A percentile compares a stretch with the other conserved stretches of the same genome.
These are phyloP conservation scores for Zea luxurians DNA, from an alignment of 176 grass and related monocot species.

Conservation along the genomic window DNA sequence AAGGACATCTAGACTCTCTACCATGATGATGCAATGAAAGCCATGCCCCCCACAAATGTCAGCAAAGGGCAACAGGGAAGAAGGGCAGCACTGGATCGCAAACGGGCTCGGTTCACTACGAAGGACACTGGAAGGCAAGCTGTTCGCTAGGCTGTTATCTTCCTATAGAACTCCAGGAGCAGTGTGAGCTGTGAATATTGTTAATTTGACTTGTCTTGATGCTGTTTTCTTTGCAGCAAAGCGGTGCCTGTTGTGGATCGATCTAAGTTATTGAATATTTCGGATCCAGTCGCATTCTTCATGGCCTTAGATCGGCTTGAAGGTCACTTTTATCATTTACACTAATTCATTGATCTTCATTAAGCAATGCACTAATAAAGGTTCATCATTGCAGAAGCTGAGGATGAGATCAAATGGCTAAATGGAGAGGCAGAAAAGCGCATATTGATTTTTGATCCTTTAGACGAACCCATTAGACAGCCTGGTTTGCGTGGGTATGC, in stretches of 20 bases:
- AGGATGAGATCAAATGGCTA: constrained; percentile 18
- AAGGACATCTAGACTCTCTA: constrained; percentile 27
- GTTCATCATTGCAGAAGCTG: no score
- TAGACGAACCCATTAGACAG: constrained; percentile 24
- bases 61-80: constrained; percentile 38
- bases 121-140: constrained; percentile 33
- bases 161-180: background rate
- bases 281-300: constrained; percentile 51
- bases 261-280: no score
- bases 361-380: no score
- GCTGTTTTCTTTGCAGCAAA: no score
- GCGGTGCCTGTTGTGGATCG: no score
- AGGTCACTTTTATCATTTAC: constrained; percentile 35
- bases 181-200: background rate
- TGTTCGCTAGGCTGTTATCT: constrained; percentile 26
- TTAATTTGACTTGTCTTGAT: constrained; percentile 23
- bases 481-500: constrained; percentile 44
- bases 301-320: constrained; percentile 36
- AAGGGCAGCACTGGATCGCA: constrained; percentile 45
- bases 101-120: no score
- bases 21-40: constrained; percentile 22
- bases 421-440: constrained; percentile 35
- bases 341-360: no score
- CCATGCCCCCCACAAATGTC: background rate
- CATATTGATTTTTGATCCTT: constrained; percentile 18